phyloP scores from a whole-genome alignment of 2,329 filamentous ascomycete species.

The Phialophora macrospora region DNA sequence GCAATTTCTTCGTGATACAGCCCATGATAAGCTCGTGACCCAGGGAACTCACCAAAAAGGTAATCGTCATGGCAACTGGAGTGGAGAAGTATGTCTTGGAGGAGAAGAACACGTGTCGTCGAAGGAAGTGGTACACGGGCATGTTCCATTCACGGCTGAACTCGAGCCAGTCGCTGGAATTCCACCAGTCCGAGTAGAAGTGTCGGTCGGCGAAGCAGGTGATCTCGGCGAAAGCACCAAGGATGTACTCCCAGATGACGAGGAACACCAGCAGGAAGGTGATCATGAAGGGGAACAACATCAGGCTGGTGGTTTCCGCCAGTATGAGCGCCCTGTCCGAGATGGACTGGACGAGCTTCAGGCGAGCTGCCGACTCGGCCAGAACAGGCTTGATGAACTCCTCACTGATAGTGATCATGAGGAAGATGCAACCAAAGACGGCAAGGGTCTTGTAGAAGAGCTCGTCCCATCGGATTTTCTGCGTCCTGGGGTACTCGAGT shows the following conservation, averaged over 20 bases:
- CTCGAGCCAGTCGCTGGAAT: conserved; percentile 71
- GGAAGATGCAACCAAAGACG: conserved; percentile 94
- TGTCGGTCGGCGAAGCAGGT: conserved; percentile 91
- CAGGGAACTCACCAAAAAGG: conserved; percentile 85
- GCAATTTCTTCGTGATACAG: conserved; percentile 94
- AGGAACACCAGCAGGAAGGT: conserved; percentile 95
- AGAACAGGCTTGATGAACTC: conserved; percentile 95
- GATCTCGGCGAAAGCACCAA: conserved; percentile 93
- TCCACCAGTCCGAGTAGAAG: conserved; percentile 83
- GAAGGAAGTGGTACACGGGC: conserved; percentile 94
- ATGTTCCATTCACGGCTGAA: conserved; percentile 97
- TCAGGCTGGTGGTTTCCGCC: conserved; percentile 84
- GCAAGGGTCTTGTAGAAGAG: conserved; percentile 84
- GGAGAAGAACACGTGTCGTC: conserved; percentile 90
- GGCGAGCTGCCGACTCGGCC: conserved; percentile 67
- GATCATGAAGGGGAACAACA: conserved; percentile 97
- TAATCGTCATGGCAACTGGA: conserved; percentile 79
- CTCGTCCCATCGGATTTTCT: conserved; percentile 75
- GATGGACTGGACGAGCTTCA: conserved; percentile 53
- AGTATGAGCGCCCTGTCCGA: conserved; percentile 78
- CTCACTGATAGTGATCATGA: conserved; percentile 87
- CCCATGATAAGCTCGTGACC: conserved; percentile 97
- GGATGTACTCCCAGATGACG: conserved; percentile 95
- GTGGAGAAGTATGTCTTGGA: conserved; percentile 76
- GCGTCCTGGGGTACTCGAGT: conserved; percentile 86